A percentile compares a stretch with the other conserved stretches of the same genome.
Conservation (phyloP, 805 yeast species). For the Lachancea waltii region DNA sequence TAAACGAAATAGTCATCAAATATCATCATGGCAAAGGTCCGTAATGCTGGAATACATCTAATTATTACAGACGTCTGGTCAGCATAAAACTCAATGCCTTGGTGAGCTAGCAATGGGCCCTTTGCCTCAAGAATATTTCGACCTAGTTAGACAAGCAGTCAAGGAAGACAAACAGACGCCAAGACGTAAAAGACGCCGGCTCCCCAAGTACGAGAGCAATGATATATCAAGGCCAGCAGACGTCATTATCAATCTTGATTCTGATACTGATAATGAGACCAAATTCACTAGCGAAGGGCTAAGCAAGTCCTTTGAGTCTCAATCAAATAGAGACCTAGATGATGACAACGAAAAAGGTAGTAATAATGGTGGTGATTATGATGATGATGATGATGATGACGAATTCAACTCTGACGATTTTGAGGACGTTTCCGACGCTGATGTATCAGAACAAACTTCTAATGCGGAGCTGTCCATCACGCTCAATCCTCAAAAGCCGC, state of each 20-base stretch:
- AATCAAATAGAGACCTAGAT: background rate
- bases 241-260: slow-evolving; percentile 12
- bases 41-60: no score
- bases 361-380: background rate
- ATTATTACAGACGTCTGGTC: no score
- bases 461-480: slow-evolving; percentile 26
- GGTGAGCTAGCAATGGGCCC: slow-evolving; percentile 6
- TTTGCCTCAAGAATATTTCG: slow-evolving; percentile 29
- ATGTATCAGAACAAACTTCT: slow-evolving; percentile 14
- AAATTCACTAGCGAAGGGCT: no score
- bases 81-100: no score
- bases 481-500: slow-evolving; percentile 13
- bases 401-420: slow-evolving; percentile 24
- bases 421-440: slow-evolving; percentile 17
- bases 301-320: no score
- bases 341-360: background rate
- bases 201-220: slow-evolving; percentile 1
- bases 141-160: slow-evolving; percentile 26
- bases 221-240: slow-evolving; percentile 5
- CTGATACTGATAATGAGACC: slow-evolving; percentile 6
- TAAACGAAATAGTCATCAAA: no score
- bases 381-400: slow-evolving; percentile 20
- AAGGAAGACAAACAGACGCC: slow-evolving; percentile 20
- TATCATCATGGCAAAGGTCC: no score
- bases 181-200: slow-evolving; percentile 14